Evolutionary conservation across 2,329 filamentous ascomycete species (phyloP).

Genomic region (Blastomyces silverae): DNA sequence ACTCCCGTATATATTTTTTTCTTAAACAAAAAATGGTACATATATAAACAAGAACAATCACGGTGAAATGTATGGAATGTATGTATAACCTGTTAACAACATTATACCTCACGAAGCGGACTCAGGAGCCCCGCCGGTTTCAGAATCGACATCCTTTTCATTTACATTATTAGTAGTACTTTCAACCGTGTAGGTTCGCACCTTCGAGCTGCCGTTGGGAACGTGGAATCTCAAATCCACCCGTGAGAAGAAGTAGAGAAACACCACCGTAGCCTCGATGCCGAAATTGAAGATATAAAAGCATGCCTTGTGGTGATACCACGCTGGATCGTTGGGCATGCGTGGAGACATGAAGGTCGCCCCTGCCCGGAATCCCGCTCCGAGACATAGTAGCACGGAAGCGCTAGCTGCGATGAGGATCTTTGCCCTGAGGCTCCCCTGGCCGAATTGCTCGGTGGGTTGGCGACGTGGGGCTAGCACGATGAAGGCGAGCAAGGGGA

Average conservation of each 20-base stretch:
- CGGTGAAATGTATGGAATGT: not conserved
- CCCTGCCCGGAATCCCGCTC: conserved; percentile 62
- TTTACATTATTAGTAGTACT: not conserved
- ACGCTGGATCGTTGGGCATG: conserved; percentile 52
- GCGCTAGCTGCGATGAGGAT: conserved; percentile 56
- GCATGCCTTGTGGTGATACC: conserved; percentile 62
- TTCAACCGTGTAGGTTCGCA: conserved; percentile 14
- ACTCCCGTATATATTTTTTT: too few species aligned
- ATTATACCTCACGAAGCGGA: not conserved
- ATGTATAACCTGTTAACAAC: not conserved
- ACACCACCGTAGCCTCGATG: conserved; percentile 65
- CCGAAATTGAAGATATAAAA: conserved; percentile 77
- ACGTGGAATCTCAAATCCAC: conserved; percentile 71
- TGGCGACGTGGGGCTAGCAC: conserved; percentile 42
- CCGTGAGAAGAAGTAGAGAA: conserved; percentile 58
- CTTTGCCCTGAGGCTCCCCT: conserved; percentile 61
- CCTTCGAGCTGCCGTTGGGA: conserved; percentile 55
- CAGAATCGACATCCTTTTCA: not conserved
- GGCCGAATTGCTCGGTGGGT: conserved; percentile 57
- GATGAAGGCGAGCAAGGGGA: conserved; percentile 49
- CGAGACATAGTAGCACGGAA: conserved; percentile 56
- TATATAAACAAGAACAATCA: not conserved
- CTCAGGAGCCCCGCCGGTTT: not conserved
- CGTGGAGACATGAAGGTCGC: conserved; percentile 49
- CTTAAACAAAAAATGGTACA: too few species aligned